Conservation (phyloP, 208 protist species). For the Strigomonas culicis region DNA sequence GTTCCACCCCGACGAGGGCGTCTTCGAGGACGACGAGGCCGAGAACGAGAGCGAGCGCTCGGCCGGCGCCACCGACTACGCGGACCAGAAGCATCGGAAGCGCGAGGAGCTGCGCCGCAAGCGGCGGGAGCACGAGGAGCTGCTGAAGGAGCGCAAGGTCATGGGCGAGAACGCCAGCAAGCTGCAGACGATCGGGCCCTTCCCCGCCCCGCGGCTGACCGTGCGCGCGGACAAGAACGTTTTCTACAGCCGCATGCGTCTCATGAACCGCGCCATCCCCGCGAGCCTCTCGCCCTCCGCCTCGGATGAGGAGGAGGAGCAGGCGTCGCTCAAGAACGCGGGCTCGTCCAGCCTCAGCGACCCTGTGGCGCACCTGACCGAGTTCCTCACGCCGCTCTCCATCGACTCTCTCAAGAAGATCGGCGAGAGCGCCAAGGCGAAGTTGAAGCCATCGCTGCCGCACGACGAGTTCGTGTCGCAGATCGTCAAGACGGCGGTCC, state of each 20-base stretch:
- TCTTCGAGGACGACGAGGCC: slow-evolving; percentile 78
- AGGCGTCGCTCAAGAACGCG: slow-evolving; percentile 22
- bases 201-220: slow-evolving; percentile 69
- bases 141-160: slow-evolving; percentile 84
- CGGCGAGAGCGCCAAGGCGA: slow-evolving; percentile 86
- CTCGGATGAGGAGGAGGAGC: slow-evolving; percentile 46
- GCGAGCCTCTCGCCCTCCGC: slow-evolving; percentile 61
- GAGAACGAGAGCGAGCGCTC: slow-evolving; percentile 30
- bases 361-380: slow-evolving; percentile 72
- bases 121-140: slow-evolving; percentile 79
- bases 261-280: slow-evolving; percentile 75
- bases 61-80: slow-evolving; percentile 24
- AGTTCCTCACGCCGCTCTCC: slow-evolving; percentile 78
- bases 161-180: slow-evolving; percentile 76
- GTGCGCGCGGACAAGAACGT: slow-evolving; percentile 60
- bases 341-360: slow-evolving; percentile 53
- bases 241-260: slow-evolving; percentile 78
- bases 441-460: slow-evolving; percentile 64
- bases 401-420: slow-evolving; percentile 90
- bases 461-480: slow-evolving; percentile 80
- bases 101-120: slow-evolving; percentile 68
- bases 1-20: slow-evolving; percentile 56
- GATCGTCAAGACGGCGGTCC: slow-evolving; percentile 83
- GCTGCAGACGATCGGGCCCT: slow-evolving; percentile 72
- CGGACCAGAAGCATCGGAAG: slow-evolving; percentile 62